Percentiles rank a stretch among this genome's conserved stretches.
phyloP scores from a whole-genome alignment of 202 grass and related monocot genomes.

The Saccharum hybrid region DNA sequence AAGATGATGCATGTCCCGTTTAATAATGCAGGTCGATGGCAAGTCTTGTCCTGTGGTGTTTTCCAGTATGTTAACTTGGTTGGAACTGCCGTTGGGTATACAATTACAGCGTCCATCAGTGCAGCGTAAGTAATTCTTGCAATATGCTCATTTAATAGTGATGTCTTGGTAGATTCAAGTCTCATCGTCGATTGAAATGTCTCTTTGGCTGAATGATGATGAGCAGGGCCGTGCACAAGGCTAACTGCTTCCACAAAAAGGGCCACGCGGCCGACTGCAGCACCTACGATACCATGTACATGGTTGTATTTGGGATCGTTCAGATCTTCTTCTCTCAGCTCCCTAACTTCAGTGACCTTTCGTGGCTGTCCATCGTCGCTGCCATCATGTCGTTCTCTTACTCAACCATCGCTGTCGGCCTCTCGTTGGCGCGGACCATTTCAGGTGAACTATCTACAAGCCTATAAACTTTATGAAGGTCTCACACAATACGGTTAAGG shows the following conservation, averaged over 20 bases:
- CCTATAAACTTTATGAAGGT: background rate
- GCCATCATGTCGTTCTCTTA: constrained; percentile 89
- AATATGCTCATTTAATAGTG: background rate
- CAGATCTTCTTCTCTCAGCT: constrained; percentile 89
- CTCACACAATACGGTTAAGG: background rate
- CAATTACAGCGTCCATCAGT: constrained; percentile 83
- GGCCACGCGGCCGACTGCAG: constrained; percentile 60
- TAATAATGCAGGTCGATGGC: constrained; percentile 59
- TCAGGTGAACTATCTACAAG: constrained; percentile 41
- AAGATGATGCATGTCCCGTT: background rate
- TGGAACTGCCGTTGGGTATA: constrained; percentile 79
- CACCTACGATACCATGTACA: constrained; percentile 68
- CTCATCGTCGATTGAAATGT: background rate
- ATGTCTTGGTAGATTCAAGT: background rate
- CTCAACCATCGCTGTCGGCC: constrained; percentile 72
- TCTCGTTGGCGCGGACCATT: constrained; percentile 58
- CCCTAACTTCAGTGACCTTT: constrained; percentile 72
- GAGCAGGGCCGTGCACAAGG: constrained; percentile 71
- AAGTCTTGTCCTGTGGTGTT: constrained; percentile 69
- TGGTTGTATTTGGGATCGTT: constrained; percentile 73
- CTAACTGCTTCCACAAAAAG: constrained; percentile 75
- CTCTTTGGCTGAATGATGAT: background rate
- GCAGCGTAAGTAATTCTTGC: constrained; percentile 59
- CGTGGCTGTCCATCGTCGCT: constrained; percentile 74
- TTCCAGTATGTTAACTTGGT: constrained; percentile 88